Evolutionary conservation across 352 stramenopile genomes (phyloP), one percentile per base, ranked within the genome.

Genomic region (Phytophthora megakarya): DNA sequence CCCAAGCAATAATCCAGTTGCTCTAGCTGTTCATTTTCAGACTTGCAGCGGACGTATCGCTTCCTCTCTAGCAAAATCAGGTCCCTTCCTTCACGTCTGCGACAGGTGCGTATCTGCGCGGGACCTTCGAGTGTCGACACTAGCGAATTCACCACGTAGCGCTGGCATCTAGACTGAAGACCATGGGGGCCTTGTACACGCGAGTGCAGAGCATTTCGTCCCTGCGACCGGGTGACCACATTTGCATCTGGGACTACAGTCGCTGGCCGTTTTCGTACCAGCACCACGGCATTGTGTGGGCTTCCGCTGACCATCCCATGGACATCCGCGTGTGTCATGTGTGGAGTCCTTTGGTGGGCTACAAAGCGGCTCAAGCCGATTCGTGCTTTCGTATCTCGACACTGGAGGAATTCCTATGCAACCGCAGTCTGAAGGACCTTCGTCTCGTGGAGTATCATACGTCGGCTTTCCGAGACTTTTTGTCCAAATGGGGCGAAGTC

Each of bases 301-400:
- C 76, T 5, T 84, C 80, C 11, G 75, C 76, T 38, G 72, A 76
- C 23, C 70, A 60, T 19, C 61, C 71, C 19, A 63, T 61, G 12
- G 72, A 85, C 28, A 83, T 89, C 49, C 75, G 80, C 25, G 78
- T 92, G 16, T 90, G 80, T 46, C 83, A 92, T 53, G 83, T 92
- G 22, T 92, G 83, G 83, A 90, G 81, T 33, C 80, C 83, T 10
- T 60, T 92, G 19, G 50, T 76, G 21, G 73, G 65, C 28, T 88
- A 81, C 52, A 60, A 16, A 25, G 80, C 86, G 47, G 79, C 83
- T 19, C 83, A 92, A 23, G 77, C 76, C 7, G 83, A 92, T 63
- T 92, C 83, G 61, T 90, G 80, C 65, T 89, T 90, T 51, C 77
- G 83, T 44, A 87, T 92, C 42, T 92, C 83, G 48, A 86, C 83